Conservation (phyloP, 495 filamentous ascomycete species). For the Aspergillus incahuasiensis region DNA sequence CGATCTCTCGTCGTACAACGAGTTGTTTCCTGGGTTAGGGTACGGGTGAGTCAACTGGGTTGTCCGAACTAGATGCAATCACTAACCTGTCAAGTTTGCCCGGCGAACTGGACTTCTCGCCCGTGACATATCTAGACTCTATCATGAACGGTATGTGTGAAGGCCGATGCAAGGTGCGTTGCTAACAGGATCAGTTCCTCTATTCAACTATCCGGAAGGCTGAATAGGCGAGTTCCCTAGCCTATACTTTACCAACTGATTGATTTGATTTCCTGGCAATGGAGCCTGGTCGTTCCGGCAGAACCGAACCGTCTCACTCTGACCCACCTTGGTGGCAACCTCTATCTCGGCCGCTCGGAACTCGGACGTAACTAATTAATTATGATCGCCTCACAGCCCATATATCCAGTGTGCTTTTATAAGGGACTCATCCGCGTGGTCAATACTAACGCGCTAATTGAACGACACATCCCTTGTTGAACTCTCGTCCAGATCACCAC, state of each 20-base stretch:
- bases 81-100: not conserved
- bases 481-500: no score
- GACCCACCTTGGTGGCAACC: no score
- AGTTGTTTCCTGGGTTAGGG: not conserved
- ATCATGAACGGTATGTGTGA: constrained; percentile 33
- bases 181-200: constrained; percentile 17
- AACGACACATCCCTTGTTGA: not conserved
- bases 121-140: constrained; percentile 31
- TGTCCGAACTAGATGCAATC: not conserved
- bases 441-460: not conserved
- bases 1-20: constrained; percentile 3
- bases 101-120: constrained; percentile 23
- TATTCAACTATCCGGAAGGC: constrained; percentile 29
- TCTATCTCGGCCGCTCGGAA: not conserved
- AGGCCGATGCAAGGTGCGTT: not conserved
- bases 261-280: no score
- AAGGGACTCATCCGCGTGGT: not conserved
- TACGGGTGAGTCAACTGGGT: constrained; percentile 16
- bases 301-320: no score
- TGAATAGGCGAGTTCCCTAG: no score
- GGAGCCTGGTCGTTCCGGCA: no score
- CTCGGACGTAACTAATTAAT: no score
- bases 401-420: not conserved
- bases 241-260: no score
- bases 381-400: no score